Conservation (phyloP, 1,139 yeast species). For the Yamadazyma kanchanaburiensis region DNA sequence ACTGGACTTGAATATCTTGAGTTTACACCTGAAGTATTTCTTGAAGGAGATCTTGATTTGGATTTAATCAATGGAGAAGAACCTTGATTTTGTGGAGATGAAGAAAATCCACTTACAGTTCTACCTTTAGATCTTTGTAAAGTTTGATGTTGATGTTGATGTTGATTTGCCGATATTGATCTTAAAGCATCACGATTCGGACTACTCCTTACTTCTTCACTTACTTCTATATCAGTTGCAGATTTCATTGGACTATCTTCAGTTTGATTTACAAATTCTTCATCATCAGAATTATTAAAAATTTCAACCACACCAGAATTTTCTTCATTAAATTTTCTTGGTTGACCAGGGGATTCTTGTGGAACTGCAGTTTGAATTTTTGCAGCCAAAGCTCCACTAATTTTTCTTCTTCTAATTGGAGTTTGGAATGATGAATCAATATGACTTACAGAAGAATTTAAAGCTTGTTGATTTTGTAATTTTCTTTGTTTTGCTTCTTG, state of each 20-base stretch:
- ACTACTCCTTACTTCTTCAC: constrained; percentile 12
- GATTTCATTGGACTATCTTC: constrained; percentile 23
- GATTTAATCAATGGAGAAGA: constrained; percentile 27
- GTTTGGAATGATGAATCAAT: constrained; percentile 55
- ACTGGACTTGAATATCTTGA: constrained; percentile 16
- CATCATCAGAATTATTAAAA: constrained; percentile 41
- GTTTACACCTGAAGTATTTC: constrained; percentile 26
- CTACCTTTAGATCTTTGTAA: constrained; percentile 38
- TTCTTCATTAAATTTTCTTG: constrained; percentile 62
- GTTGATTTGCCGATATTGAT: constrained; percentile 38
- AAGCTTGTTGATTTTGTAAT: constrained; percentile 30
- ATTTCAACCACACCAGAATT: constrained; percentile 19
- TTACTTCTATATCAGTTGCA: constrained; percentile 15
- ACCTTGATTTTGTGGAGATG: constrained; percentile 31
- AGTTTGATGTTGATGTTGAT: constrained; percentile 42
- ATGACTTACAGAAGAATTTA: constrained; percentile 27
- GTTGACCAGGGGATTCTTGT: constrained; percentile 93
- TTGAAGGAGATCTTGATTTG: constrained; percentile 31
- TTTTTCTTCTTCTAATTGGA: constrained; percentile 68
- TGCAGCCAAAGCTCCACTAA: constrained; percentile 67
- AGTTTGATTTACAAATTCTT: constrained; percentile 18
- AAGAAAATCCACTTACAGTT: constrained; percentile 44
- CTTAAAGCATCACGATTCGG: constrained; percentile 27
- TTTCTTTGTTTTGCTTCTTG: constrained; percentile 44
- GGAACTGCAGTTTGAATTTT: constrained; percentile 80